Evolutionary conservation across 768 basidiomycete species (phyloP).

Genomic region (Russula dissimulans): DNA sequence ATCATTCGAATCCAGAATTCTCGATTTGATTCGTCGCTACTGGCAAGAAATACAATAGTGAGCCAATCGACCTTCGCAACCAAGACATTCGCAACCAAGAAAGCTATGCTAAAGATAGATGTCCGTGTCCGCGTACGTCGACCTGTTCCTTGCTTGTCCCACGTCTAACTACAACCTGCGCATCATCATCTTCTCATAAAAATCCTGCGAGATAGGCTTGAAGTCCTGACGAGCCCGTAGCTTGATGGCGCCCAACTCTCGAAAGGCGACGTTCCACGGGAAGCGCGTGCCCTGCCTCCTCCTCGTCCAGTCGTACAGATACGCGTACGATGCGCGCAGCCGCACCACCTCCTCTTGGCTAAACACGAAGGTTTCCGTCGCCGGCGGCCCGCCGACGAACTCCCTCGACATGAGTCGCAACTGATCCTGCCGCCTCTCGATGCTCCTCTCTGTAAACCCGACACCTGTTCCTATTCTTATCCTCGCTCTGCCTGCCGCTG

Average conservation of each 20-base stretch:
- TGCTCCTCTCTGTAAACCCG: constrained; percentile 32
- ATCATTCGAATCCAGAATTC: too few relatives aligned
- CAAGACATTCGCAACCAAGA: too few relatives aligned
- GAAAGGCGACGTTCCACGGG: constrained; percentile 48
- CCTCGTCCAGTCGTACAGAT: constrained; percentile 30
- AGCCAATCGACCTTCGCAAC: background rate
- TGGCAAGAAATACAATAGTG: background rate
- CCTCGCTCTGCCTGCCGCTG: too few relatives aligned
- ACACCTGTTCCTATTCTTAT: too few relatives aligned
- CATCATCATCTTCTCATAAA: constrained; percentile 36
- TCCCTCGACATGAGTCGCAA: constrained; percentile 35
- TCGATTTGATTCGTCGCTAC: background rate
- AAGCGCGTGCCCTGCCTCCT: constrained; percentile 27
- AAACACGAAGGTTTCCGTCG: constrained; percentile 19
- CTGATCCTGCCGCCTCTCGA: constrained; percentile 40
- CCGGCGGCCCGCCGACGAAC: constrained; percentile 31
- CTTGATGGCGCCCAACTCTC: constrained; percentile 46
- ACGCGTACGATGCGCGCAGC: constrained; percentile 45
- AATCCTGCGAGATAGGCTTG: constrained; percentile 34
- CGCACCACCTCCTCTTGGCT: constrained; percentile 28
- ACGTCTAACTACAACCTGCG: background rate
- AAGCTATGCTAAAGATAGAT: background rate
- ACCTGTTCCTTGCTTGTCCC: background rate
- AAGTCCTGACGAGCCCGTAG: constrained; percentile 32
- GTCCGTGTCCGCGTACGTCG: background rate